These are phyloP conservation scores for Isochrysis galbana DNA, from an alignment of 78 protist species.

Conservation along the genomic window DNA sequence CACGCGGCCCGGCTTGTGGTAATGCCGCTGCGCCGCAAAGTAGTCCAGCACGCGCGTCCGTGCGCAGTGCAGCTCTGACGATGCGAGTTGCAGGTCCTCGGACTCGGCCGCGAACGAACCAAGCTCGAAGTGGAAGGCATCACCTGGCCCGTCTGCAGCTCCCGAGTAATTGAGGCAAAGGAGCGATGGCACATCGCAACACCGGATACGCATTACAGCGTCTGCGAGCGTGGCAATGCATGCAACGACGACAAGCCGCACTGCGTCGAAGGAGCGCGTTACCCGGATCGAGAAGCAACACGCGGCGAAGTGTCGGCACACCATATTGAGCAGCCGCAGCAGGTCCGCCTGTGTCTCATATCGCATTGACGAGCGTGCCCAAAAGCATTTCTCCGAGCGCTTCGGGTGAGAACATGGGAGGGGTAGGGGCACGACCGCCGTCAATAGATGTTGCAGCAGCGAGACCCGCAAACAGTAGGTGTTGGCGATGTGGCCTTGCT, in stretches of 20 bases:
- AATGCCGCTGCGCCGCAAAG: not conserved
- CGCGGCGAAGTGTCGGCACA: not conserved
- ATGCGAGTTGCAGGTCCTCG: not conserved
- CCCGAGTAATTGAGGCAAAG: not conserved
- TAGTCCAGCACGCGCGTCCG: slow-evolving; percentile 11
- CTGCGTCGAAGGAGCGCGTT: not conserved
- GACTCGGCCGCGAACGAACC: not conserved
- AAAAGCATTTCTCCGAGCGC: not conserved
- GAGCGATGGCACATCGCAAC: not conserved
- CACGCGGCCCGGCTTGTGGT: not conserved
- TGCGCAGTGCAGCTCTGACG: not conserved
- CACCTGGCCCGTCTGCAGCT: not conserved
- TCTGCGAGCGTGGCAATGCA: not conserved
- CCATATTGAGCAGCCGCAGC: not conserved
- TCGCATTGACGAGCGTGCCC: not conserved
- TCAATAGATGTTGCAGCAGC: not conserved
- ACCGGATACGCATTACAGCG: not conserved
- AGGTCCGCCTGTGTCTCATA: slow-evolving; percentile 17
- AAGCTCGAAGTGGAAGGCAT: not conserved
- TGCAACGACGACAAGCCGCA: not conserved
- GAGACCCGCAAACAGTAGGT: not conserved
- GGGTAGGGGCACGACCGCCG: not conserved
- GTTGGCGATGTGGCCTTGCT: not conserved
- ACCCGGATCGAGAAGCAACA: not conserved
- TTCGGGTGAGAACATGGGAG: not conserved